phyloP scores from a whole-genome alignment of 2,329 filamentous ascomycete genomes.

The Fusarium circinatum region DNA sequence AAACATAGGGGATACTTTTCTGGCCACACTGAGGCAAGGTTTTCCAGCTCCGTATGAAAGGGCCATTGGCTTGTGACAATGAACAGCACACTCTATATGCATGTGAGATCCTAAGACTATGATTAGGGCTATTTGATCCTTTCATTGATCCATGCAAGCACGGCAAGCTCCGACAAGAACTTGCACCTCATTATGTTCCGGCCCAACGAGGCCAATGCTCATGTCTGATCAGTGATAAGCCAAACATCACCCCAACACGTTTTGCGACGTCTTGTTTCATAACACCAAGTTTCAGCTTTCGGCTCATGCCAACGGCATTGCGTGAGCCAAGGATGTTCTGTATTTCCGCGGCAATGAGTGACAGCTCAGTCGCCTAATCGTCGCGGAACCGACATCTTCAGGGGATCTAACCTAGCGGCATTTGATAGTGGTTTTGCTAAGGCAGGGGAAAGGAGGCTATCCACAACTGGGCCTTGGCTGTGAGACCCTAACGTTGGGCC shows the following conservation, averaged over 20 bases:
- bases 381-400: background rate
- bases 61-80: no score
- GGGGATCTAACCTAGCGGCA: background rate
- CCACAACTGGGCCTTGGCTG: background rate
- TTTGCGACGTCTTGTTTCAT: background rate
- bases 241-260: background rate
- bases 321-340: background rate
- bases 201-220: background rate
- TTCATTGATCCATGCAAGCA: no score
- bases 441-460: slow-evolving; percentile 2
- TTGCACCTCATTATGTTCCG: background rate
- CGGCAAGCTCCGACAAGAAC: background rate
- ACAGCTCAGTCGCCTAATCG: background rate
- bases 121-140: no score
- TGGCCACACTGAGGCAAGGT: background rate
- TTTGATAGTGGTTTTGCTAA: background rate
- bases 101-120: no score
- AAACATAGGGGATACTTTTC: background rate
- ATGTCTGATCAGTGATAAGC: background rate
- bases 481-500: background rate
- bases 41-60: no score
- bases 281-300: background rate
- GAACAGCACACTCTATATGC: no score
- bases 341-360: background rate
- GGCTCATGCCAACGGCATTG: background rate